Percentiles rank a stretch among this genome's conserved stretches.
phyloP scores from a whole-genome alignment of 306 rosid genomes.

The Crotalaria pallida region DNA sequence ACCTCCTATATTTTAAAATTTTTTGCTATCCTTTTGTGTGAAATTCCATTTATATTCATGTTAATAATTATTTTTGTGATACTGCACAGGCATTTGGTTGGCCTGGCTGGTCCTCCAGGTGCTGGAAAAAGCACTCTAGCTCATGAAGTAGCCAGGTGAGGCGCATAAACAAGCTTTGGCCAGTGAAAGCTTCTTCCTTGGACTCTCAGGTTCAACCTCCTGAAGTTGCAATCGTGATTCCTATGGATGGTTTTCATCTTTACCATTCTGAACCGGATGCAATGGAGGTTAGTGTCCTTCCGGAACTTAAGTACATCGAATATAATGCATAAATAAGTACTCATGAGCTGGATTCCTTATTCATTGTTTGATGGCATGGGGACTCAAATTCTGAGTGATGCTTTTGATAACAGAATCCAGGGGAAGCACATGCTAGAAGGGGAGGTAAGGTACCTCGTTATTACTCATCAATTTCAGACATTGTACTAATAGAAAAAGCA shows the following conservation, averaged over 20 bases:
- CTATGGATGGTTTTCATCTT: slow-evolving; percentile 98
- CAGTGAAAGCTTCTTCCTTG: slow-evolving; percentile 47
- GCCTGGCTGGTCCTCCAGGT: slow-evolving; percentile 97
- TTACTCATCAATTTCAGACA: slow-evolving; percentile 23
- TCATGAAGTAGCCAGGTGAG: slow-evolving; percentile 54
- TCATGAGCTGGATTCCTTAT: not conserved
- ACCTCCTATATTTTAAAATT: too few relatives aligned
- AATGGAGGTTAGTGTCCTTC: slow-evolving; percentile 62
- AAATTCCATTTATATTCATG: slow-evolving; percentile 17
- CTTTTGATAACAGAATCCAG: slow-evolving; percentile 62
- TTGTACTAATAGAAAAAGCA: slow-evolving; percentile 15
- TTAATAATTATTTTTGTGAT: slow-evolving; percentile 7
- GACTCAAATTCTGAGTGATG: slow-evolving; percentile 16
- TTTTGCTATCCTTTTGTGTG: not conserved
- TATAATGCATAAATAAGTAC: not conserved
- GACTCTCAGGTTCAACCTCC: slow-evolving; percentile 57
- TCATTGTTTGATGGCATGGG: slow-evolving; percentile 8
- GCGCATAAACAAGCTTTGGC: slow-evolving; percentile 76
- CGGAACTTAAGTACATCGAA: not conserved
- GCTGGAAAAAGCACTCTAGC: slow-evolving; percentile 88
- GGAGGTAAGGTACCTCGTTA: slow-evolving; percentile 69
- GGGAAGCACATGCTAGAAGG: slow-evolving; percentile 94
- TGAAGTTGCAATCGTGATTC: slow-evolving; percentile 63
- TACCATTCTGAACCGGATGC: slow-evolving; percentile 80
- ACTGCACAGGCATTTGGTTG: slow-evolving; percentile 58